Conservation (phyloP, 192 early-diverging fungal species). For the Coemansia sp. region DNA sequence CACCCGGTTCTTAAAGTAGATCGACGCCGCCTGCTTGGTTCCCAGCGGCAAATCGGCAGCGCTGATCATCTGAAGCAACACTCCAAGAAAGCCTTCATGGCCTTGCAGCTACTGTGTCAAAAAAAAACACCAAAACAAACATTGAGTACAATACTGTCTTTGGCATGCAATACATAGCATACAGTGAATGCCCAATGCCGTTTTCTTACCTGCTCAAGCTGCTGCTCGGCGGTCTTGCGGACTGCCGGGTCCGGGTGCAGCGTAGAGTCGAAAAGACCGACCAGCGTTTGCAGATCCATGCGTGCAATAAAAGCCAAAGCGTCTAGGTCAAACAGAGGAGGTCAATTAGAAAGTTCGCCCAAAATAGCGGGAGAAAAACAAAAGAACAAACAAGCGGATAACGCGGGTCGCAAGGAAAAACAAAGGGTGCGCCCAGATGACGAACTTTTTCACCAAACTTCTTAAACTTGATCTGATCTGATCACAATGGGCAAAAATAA, state of each 20-base stretch:
- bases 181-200: background rate
- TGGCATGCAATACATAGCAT: background rate
- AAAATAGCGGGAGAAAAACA: background rate
- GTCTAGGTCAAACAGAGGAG: background rate
- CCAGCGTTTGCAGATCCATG: conserved; percentile 44
- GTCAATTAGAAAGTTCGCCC: background rate
- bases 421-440: background rate
- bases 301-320: conserved; percentile 3
- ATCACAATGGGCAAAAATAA: background rate
- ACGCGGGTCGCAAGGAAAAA: background rate
- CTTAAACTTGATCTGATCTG: background rate
- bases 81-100: conserved; percentile 48
- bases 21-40: conserved; percentile 57
- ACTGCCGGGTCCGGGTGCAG: conserved; percentile 74
- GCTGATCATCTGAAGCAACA: conserved; percentile 46
- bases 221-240: conserved; percentile 79
- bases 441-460: background rate
- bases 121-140: background rate
- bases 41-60: conserved; percentile 29
- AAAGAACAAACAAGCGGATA: conserved; percentile 1
- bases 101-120: conserved; percentile 42
- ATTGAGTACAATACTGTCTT: too few relatives aligned
- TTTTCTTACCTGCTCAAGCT: conserved; percentile 67
- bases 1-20: conserved; percentile 90
- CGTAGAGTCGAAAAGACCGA: conserved; percentile 70